Evolutionary conservation across 2,329 filamentous ascomycete genomes (phyloP), one percentile per base, ranked within the genome.

Genomic region (Podosphaera xanthii): DNA sequence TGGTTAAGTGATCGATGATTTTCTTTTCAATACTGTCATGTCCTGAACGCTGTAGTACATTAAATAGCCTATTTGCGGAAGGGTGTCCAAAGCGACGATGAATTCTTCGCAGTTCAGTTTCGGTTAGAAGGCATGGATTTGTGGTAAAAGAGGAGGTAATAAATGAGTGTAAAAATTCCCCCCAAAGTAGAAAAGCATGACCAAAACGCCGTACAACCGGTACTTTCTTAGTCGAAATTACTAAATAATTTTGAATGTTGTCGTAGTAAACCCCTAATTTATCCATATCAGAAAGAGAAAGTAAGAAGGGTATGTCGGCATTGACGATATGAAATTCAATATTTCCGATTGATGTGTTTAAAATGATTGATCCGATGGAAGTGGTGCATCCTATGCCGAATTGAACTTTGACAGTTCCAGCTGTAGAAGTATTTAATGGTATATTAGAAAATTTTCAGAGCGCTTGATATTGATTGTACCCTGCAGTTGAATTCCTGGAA

Each of bases 51-150:
- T 34, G 9, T 30, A 58, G 42, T 33, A 58, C 31, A 6, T 49
- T 35, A n/a, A 9, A n/a, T 5, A 58, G 42, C 14, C 55, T 34
- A 14, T 58, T 9, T 2, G 55, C 31, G 7, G 55, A 48, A 14
- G 55, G 40, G 36, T 58, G 55, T 6, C 55, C 55, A 38, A 58
- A 58, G 10, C 55, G 10, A 12, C 55, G 42, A 31, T 57, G 54
- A 33, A 52, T 7, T 52, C 49, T 31, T 31, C 22, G 49, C 9
- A 52, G 33, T 12, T 52, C 49, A 3, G 49, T 52, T 7, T 52
- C 2, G n/a, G 49, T 52, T 9, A 52, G 49, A 35, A 52, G 14
- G 33, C 49, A 52, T 9, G 49, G 22, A 14, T 52, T 52, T 14
- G 33, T 52, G 49, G 10, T 33, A 33, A 52, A 52, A 14, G 49